phyloP scores from a whole-genome alignment of 2,329 filamentous ascomycete species.

The Colletotrichum sp. region DNA sequence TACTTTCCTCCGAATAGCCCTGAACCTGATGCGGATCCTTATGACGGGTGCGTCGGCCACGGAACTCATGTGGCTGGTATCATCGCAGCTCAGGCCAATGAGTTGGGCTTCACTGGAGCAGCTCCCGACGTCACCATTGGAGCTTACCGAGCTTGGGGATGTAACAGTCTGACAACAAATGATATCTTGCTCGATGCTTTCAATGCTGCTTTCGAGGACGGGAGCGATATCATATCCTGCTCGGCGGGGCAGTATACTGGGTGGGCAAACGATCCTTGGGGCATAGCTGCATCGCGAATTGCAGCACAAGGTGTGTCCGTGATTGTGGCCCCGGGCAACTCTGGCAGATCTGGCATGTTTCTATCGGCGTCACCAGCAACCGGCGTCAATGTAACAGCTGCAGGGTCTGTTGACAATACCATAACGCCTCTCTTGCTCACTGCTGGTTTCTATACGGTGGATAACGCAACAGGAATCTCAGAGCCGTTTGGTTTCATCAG shows the following conservation, averaged over 20 bases:
- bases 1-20: slow-evolving; percentile 28
- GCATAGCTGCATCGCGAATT: slow-evolving; percentile 30
- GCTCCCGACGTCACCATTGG: slow-evolving; percentile 45
- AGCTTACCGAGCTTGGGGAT: slow-evolving; percentile 44
- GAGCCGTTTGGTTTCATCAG: slow-evolving; percentile 10
- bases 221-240: slow-evolving; percentile 35
- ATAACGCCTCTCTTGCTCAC: slow-evolving; percentile 18
- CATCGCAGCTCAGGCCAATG: slow-evolving; percentile 45
- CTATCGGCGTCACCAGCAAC: slow-evolving; percentile 24
- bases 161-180: slow-evolving; percentile 33
- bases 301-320: slow-evolving; percentile 30
- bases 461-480: background rate
- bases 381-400: slow-evolving; percentile 25
- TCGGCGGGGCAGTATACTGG: slow-evolving; percentile 28
- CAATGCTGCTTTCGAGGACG: slow-evolving; percentile 46
- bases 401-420: slow-evolving; percentile 24
- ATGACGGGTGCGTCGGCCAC: slow-evolving; percentile 39
- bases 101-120: slow-evolving; percentile 42
- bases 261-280: slow-evolving; percentile 32
- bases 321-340: slow-evolving; percentile 32
- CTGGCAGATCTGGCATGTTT: slow-evolving; percentile 26
- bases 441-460: background rate
- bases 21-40: slow-evolving; percentile 44
- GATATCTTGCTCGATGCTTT: slow-evolving; percentile 47
- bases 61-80: slow-evolving; percentile 45